Conservation (phyloP, 2,329 filamentous ascomycete species). For the Monosporascus sp. region DNA sequence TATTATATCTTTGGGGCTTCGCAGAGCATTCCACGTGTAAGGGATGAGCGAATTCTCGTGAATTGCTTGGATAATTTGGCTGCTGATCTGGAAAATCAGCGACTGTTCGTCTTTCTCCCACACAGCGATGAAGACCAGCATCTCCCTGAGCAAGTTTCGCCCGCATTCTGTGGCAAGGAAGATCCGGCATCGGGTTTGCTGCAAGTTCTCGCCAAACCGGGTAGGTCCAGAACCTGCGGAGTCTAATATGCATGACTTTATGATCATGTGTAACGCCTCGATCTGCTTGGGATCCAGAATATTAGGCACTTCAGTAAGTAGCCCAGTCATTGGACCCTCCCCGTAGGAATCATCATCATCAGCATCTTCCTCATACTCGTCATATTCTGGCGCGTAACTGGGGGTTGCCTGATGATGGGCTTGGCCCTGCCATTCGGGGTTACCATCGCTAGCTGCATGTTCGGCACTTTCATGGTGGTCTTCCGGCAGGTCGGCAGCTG, state of each 20-base stretch:
- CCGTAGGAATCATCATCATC: conserved; percentile 73
- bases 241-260: conserved; percentile 90
- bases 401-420: conserved; percentile 33
- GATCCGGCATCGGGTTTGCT: conserved; percentile 85
- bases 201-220: conserved; percentile 70
- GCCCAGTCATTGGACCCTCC: conserved; percentile 72
- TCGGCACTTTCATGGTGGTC: conserved; percentile 31
- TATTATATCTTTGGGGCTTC: conserved; percentile 92
- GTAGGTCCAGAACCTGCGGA: conserved; percentile 67
- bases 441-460: conserved; percentile 30
- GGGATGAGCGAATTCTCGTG: conserved; percentile 85
- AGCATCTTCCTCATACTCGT: conserved; percentile 45
- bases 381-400: conserved; percentile 39
- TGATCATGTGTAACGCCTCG: conserved; percentile 93
- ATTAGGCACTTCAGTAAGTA: conserved; percentile 89
- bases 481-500: conserved; percentile 30
- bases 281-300: conserved; percentile 94
- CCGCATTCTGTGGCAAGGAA: conserved; percentile 86
- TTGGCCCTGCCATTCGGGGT: conserved; percentile 33
- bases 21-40: conserved; percentile 85
- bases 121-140: conserved; percentile 92
- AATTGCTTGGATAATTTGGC: conserved; percentile 90
- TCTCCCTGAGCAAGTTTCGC: conserved; percentile 79
- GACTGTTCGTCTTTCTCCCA: conserved; percentile 95
- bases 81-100: conserved; percentile 93